Conservation (phyloP, 2,329 filamentous ascomycete genomes). For the Onygenales sp. region DNA sequence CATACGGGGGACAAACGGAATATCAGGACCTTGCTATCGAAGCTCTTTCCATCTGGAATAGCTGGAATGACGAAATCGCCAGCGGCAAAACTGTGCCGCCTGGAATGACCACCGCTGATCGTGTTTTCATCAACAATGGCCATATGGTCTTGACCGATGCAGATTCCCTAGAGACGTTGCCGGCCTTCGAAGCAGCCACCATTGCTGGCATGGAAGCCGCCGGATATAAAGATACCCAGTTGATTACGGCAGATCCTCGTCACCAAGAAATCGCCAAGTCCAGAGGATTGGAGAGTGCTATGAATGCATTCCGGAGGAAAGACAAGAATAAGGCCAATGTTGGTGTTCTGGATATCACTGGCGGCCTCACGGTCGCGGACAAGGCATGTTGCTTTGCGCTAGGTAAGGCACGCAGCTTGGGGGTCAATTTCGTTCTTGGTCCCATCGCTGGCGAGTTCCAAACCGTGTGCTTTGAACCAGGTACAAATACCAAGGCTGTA, state of each 20-base stretch:
- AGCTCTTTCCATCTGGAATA: slow-evolving; percentile 33
- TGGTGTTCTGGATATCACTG: slow-evolving; percentile 39
- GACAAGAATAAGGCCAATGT: slow-evolving; percentile 16
- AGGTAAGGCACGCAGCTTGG: slow-evolving; percentile 31
- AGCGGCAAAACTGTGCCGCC: slow-evolving; percentile 18
- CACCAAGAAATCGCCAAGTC: slow-evolving; percentile 20
- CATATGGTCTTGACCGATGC: slow-evolving; percentile 12
- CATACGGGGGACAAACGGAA: slow-evolving; percentile 35
- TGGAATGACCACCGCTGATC: slow-evolving; percentile 25
- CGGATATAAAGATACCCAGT: slow-evolving; percentile 26
- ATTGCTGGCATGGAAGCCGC: slow-evolving; percentile 27
- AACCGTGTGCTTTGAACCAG: slow-evolving; percentile 12
- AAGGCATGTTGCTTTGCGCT: slow-evolving; percentile 39
- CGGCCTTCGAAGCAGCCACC: slow-evolving; percentile 27
- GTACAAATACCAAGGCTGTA: slow-evolving; percentile 13
- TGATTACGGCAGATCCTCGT: slow-evolving; percentile 20
- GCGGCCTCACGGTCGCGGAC: slow-evolving; percentile 38
- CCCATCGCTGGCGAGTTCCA: slow-evolving; percentile 21
- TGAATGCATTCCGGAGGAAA: slow-evolving; percentile 28
- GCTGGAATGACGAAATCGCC: slow-evolving; percentile 37
- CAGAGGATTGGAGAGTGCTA: slow-evolving; percentile 20
- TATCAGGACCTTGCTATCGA: slow-evolving; percentile 40
- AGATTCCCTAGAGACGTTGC: slow-evolving; percentile 2
- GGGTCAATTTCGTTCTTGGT: slow-evolving; percentile 36
- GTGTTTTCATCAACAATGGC: slow-evolving; percentile 29